phyloP scores from a whole-genome alignment of 1,284 basidiomycete species.

The Fomitopsis betulina region DNA sequence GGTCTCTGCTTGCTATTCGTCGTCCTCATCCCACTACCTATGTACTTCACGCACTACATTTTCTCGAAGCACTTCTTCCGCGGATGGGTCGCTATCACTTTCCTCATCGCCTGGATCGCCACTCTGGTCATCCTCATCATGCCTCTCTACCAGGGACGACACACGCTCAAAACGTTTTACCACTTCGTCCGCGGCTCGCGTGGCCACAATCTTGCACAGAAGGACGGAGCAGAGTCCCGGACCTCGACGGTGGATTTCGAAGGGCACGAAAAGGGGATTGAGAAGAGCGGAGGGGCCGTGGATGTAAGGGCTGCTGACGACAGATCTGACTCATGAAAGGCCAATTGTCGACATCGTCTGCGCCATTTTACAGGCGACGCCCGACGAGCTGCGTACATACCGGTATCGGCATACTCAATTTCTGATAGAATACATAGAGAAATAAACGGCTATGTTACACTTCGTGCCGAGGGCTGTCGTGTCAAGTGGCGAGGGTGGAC shows the following conservation, averaged over 20 bases:
- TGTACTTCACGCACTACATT: constrained; percentile 8
- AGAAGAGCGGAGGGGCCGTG: not conserved
- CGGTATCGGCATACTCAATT: no score
- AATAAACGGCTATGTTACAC: no score
- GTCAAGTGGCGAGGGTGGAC: no score
- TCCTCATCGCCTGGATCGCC: not conserved
- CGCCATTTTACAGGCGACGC: no score
- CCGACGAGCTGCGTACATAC: no score
- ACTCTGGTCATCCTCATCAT: not conserved
- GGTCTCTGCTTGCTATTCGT: not conserved
- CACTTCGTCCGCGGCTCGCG: not conserved
- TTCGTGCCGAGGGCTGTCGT: no score
- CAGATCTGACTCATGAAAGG: not conserved
- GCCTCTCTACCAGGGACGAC: not conserved
- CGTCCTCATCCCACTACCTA: constrained; percentile 7
- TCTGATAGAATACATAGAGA: no score
- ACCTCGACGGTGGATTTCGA: not conserved
- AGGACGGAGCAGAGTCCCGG: not conserved
- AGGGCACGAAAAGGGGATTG: not conserved
- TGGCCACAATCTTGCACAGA: not conserved
- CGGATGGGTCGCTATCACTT: constrained; percentile 8
- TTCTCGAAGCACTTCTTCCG: constrained; percentile 10
- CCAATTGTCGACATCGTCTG: not conserved
- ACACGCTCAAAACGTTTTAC: not conserved
- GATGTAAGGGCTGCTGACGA: not conserved